Evolutionary conservation across 176 grass and related monocot species (phyloP).

Genomic region (Musa acuminata): DNA sequence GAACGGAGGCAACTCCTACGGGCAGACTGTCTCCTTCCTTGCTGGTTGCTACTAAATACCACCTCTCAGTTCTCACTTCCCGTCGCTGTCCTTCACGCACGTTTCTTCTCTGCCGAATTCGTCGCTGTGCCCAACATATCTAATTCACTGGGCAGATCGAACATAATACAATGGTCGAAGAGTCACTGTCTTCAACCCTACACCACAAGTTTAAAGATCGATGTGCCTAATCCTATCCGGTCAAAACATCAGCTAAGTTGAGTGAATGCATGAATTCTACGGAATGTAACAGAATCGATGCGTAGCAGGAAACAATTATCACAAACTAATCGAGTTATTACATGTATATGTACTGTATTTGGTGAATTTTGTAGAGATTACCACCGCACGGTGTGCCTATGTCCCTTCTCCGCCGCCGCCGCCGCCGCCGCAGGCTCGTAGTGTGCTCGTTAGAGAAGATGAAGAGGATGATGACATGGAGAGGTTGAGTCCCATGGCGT

Average conservation of each 20-base stretch:
- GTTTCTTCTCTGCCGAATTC: neutral
- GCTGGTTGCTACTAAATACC: neutral
- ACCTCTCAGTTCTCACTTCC: neutral
- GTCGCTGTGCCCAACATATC: neutral
- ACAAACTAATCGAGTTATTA: neutral
- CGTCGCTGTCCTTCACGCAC: neutral
- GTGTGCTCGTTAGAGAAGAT: constrained; percentile 54
- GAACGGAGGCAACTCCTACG: neutral
- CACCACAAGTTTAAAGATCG: neutral
- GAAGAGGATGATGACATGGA: constrained; percentile 41
- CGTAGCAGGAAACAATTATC: neutral
- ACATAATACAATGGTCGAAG: neutral
- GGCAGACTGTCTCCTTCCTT: neutral
- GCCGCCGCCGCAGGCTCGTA: constrained; percentile 38
- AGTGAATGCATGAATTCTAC: neutral
- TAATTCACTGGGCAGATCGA: neutral
- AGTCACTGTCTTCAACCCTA: neutral
- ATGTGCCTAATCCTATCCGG: neutral
- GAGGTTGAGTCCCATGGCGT: constrained; percentile 56
- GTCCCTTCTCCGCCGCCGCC: constrained; percentile 16
- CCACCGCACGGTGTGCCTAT: neutral
- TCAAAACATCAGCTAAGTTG: neutral
- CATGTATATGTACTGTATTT: constrained; percentile 7
- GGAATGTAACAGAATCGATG: neutral
- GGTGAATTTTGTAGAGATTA: constrained; percentile 1